Evolutionary conservation across 1,284 basidiomycete genomes (phyloP), one percentile per base, ranked within the genome.

Genomic region (Paramarasmius palmivorus): DNA sequence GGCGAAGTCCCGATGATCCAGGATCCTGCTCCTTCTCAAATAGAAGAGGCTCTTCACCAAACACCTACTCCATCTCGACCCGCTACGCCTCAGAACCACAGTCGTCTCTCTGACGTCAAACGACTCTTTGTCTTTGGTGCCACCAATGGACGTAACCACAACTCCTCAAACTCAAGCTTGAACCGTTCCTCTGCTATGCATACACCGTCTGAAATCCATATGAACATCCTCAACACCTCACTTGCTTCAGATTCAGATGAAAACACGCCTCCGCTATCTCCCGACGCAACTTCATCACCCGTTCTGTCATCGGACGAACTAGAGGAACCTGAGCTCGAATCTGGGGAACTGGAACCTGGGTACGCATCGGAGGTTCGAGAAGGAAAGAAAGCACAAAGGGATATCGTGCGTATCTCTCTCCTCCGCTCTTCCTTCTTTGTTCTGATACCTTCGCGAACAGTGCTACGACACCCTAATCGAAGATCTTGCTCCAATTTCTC

Each of bases 361-460:
- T 56, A 52, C 23, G 61, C 61, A 25, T 50, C 53, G 38, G 62
- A 62, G 50, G 59, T 66, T 44, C 59, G 59, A 53, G 60, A 63
- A 53, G 65, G 65, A 9, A 66, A 66, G 59, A 61, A 57, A 40
- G 61, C 65, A 2, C 59, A 52, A 44, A 58, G 58, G 19, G 52
- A 52, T 7, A 57, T 61, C 25, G 63, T 63, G 53, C 17, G 57
- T 56, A 2, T 38, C 9, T 23, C 20, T 32, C 42, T 36, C n/a
- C 29, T 41, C n/a, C 29, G 20, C 25, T 36, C 7, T 49, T 14
- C 20, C 19, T 14, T 32, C 14, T 42, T 7, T 40, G 15, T 37
- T 23, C 10, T 51, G 25, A 25, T 20, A 15, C 32, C 25, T 48
- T 20, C 17, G 42, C n/a, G n/a, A n/a, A n/a, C 38, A 65, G 61